These are phyloP conservation scores for Pyrenula massariospora DNA, from an alignment of 495 filamentous ascomycete genomes.

Conservation along the genomic window DNA sequence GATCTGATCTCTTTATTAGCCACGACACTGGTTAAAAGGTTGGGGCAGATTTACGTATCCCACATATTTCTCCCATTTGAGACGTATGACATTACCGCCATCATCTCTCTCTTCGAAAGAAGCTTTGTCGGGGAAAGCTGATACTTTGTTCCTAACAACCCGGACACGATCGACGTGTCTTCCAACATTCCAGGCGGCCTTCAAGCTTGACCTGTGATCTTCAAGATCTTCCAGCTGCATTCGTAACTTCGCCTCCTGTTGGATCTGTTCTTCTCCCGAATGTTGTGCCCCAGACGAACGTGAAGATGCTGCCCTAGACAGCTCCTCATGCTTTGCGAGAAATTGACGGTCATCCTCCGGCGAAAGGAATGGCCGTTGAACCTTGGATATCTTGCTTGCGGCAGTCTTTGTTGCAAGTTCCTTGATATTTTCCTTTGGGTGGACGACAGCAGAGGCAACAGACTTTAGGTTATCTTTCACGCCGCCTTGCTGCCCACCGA, in stretches of 20 bases:
- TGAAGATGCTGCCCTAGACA: slow-evolving; percentile 9
- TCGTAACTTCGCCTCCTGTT: slow-evolving; percentile 1
- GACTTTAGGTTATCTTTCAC: slow-evolving; percentile 1
- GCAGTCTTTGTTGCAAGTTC: slow-evolving; percentile 16
- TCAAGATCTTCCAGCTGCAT: slow-evolving; percentile 19
- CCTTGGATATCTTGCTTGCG: slow-evolving; percentile 19
- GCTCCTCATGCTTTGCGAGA: slow-evolving; percentile 21
- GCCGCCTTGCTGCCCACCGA: slow-evolving; percentile 4
- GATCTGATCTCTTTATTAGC: slow-evolving; percentile 14
- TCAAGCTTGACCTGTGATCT: slow-evolving; percentile 19
- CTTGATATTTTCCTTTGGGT: slow-evolving; percentile 22
- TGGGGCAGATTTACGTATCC: slow-evolving; percentile 20
- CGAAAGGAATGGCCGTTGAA: slow-evolving; percentile 20
- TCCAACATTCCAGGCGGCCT: slow-evolving; percentile 25
- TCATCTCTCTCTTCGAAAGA: slow-evolving; percentile 15
- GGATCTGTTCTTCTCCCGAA: slow-evolving; percentile 8
- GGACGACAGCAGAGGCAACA: slow-evolving; percentile 11
- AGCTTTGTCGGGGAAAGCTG: slow-evolving; percentile 12
- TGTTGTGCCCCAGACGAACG: slow-evolving; percentile 6
- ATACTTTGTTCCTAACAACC: slow-evolving; percentile 17
- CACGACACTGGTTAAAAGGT: not conserved
- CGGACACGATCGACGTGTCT: slow-evolving; percentile 27
- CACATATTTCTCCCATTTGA: slow-evolving; percentile 24
- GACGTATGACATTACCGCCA: slow-evolving; percentile 8
- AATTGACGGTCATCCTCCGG: slow-evolving; percentile 24